Conservation (phyloP, 192 early-diverging fungal species). For the Podila clonocystis region DNA sequence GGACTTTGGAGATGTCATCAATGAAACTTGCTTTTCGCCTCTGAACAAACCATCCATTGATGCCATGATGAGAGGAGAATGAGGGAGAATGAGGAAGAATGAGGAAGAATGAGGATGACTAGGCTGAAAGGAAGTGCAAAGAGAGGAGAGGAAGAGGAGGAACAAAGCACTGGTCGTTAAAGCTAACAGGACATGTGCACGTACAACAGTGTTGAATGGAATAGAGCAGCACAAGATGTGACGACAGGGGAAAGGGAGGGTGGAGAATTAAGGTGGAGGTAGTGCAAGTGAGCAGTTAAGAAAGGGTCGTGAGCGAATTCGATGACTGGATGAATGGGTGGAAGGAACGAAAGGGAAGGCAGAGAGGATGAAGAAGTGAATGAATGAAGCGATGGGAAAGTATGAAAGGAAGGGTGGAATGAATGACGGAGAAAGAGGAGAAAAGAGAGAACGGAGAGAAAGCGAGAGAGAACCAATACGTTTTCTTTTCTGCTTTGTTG, state of each 20-base stretch:
- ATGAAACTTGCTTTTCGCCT: background rate
- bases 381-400: too few relatives aligned
- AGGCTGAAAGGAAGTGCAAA: background rate
- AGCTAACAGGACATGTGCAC: too few relatives aligned
- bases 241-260: background rate
- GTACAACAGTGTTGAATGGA: background rate
- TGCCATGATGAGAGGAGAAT: background rate
- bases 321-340: background rate
- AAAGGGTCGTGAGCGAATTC: background rate
- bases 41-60: background rate
- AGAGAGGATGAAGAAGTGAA: background rate
- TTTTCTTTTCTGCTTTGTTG: background rate
- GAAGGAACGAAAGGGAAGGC: background rate
- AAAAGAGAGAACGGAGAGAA: background rate
- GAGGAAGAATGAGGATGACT: background rate
- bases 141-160: background rate
- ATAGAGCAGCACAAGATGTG: too few relatives aligned
- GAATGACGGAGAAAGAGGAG: background rate
- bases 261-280: background rate
- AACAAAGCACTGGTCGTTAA: background rate
- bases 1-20: conserved; percentile 4
- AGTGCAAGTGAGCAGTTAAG: background rate
- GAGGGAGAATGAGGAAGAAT: too few relatives aligned
- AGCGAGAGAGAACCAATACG: background rate
- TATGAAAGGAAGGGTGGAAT: background rate